These are phyloP conservation scores for Kodamaea jinghongensis DNA, from an alignment of 805 yeast species.

Conservation along the genomic window DNA sequence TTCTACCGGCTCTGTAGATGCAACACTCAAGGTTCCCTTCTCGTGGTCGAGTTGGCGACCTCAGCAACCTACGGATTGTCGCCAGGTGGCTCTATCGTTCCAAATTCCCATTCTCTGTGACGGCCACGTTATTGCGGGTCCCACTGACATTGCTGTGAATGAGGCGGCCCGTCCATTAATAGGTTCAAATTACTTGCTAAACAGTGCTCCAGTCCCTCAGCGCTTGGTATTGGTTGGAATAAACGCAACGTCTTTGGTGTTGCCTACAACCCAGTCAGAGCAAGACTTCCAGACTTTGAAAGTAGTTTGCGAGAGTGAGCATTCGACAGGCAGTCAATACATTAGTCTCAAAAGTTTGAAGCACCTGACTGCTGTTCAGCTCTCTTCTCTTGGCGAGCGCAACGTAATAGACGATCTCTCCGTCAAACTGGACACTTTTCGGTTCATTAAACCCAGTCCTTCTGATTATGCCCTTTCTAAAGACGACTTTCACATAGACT, in stretches of 20 bases:
- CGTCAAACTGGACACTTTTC: too few species aligned
- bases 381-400: too few species aligned
- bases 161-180: slow-evolving; percentile 28
- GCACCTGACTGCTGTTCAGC: too few species aligned
- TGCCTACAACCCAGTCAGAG: too few species aligned
- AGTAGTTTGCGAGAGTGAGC: background rate
- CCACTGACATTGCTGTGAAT: slow-evolving; percentile 13
- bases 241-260: too few species aligned
- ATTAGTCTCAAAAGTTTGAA: too few species aligned
- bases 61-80: background rate
- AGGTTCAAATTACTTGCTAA: slow-evolving; percentile 33
- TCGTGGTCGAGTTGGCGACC: slow-evolving; percentile 28
- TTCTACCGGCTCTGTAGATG: slow-evolving; percentile 16
- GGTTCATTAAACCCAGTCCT: too few species aligned
- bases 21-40: slow-evolving; percentile 26
- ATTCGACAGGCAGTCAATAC: too few species aligned
- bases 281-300: slow-evolving; percentile 1
- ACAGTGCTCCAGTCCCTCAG: slow-evolving; percentile 27
- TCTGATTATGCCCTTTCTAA: too few species aligned
- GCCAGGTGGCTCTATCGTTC: background rate
- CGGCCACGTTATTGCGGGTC: too few species aligned
- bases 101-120: slow-evolving; percentile 15
- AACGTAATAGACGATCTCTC: too few species aligned
- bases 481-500: too few species aligned
- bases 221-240: slow-evolving; percentile 30